Evolutionary conservation across 2,329 filamentous ascomycete species (phyloP), one percentile per base, ranked within the genome.

Genomic region (Epichloe gansuensis): DNA sequence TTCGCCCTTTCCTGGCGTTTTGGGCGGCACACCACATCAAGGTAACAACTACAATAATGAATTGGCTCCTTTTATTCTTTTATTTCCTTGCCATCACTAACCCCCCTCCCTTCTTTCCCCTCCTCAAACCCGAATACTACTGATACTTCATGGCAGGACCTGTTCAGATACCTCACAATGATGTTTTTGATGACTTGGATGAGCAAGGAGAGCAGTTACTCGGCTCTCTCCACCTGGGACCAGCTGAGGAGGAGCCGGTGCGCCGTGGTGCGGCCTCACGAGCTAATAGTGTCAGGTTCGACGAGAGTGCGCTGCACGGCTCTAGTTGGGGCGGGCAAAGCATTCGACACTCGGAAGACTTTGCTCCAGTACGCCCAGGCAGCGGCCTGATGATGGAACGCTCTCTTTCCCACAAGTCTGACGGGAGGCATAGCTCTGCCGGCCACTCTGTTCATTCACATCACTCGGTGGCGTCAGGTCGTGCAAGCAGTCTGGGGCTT

Each of bases 231-330:
- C 88, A 91, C 54, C 75, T 97, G 6, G 91, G 95, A 2, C 69
- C 71, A 58, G 79, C 85, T 5, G 91, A 95, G 56, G 90, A 97
- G 57, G 86, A 91, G 64, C 87, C 87, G 35, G 83, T 89, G 53
- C 82, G 89, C 39, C 81, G 91, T 57, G 88, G 93, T 51, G 88
- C 88, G 21, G 86, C 89, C 17, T 98, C 93, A 17, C 81, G 93
- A 60, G 91, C 93, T 47, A 97, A 97, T 66, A 97, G 93, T 64
- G 93, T 98, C 60, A 87, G 93, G 39, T 98, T 98, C 62, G 93
- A 97, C 64, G 91, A 97, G 66, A 95, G 89, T 63, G 91, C 91
- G 13, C 82, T 95, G 60, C 90, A 95, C 61, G 86, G 88, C 47
- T 90, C 81, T 8, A 80, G 90, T 66, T 94, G 93, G 81, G 85